Conservation (phyloP, 805 yeast species). For the Nakazawaea ernobii region DNA sequence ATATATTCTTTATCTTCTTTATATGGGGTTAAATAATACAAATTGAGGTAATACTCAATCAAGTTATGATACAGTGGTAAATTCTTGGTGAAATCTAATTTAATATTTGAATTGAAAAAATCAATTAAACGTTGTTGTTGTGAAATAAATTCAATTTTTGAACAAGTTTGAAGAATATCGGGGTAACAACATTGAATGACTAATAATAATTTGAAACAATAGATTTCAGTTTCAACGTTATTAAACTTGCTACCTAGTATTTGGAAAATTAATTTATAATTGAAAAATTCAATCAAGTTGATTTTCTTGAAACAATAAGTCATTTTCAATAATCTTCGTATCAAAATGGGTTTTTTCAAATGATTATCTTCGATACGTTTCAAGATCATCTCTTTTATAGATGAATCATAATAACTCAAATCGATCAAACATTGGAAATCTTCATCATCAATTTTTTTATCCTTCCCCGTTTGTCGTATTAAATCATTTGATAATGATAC, state of each 20-base stretch:
- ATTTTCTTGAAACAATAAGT: constrained; percentile 1
- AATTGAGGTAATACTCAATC: background rate
- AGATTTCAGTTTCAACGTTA: background rate
- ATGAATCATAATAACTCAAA: background rate
- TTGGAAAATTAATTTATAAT: background rate
- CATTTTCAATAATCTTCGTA: background rate
- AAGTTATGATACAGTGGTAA: background rate
- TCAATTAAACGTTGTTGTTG: background rate
- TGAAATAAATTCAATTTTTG: background rate
- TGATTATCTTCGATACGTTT: background rate
- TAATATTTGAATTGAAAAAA: background rate
- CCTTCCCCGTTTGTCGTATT: background rate
- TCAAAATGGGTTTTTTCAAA: background rate
- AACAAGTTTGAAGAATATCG: background rate
- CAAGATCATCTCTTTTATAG: background rate
- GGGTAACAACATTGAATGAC: background rate
- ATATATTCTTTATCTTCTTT: background rate
- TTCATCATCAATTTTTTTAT: background rate
- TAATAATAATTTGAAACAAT: background rate
- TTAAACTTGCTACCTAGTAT: background rate
- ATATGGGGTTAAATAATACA: background rate
- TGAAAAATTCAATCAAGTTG: background rate
- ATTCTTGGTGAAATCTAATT: background rate
- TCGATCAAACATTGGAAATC: background rate
- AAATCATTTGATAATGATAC: background rate